phyloP scores from a whole-genome alignment of 192 early-diverging fungal genomes.

The Podila horticola region DNA sequence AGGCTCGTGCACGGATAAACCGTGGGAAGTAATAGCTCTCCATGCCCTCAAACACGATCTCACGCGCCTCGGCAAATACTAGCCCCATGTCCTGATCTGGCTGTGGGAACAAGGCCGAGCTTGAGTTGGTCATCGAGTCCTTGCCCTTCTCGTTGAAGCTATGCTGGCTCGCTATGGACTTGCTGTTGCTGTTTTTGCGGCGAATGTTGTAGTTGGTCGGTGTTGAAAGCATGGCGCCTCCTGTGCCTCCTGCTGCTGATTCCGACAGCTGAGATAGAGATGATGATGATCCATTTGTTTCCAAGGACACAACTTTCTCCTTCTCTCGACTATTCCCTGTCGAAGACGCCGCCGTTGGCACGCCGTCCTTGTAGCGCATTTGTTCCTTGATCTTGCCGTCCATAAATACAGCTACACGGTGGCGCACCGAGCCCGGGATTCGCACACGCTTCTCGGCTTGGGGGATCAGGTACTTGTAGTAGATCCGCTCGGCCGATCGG shows the following conservation, averaged over 20 bases:
- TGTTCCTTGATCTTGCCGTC: conserved; percentile 19
- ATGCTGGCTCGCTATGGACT: neutral
- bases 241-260: neutral
- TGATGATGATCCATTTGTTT: neutral
- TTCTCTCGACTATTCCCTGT: neutral
- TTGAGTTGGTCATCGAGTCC: neutral
- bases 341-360: neutral
- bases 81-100: conserved; percentile 37
- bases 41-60: conserved; percentile 64
- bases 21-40: conserved; percentile 62
- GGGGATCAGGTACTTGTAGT: conserved; percentile 60
- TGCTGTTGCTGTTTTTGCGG: neutral
- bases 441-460: conserved; percentile 61
- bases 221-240: neutral
- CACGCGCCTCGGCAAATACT: conserved; percentile 67
- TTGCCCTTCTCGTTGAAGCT: neutral
- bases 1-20: conserved; percentile 63
- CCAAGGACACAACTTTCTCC: neutral
- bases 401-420: conserved; percentile 34
- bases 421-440: conserved; percentile 52
- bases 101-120: neutral
- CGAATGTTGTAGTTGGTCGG: neutral
- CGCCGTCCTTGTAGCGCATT: conserved; percentile 27
- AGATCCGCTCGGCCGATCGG: conserved; percentile 65
- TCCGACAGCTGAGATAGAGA: neutral